A percentile compares a stretch with the other conserved stretches of the same genome.
Evolutionary conservation across 1,284 basidiomycete genomes (phyloP).

Genomic region (Leccinum subrobustum): DNA sequence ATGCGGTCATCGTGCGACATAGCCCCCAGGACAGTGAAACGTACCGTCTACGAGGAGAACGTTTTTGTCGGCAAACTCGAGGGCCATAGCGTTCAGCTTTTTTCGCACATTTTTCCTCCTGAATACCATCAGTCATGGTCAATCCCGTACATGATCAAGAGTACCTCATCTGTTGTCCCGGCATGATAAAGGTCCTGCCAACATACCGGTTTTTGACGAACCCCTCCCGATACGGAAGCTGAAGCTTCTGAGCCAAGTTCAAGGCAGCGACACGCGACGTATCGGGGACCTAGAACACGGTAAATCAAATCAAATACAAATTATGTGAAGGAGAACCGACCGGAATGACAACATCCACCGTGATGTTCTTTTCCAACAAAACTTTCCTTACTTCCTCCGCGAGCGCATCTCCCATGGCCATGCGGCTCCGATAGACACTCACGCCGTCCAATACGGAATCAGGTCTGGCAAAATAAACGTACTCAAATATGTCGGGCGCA

Average conservation of each 20-base stretch:
- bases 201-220: constrained; percentile 99
- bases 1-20: background rate
- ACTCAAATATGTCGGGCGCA: constrained; percentile 99
- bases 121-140: constrained; percentile 11
- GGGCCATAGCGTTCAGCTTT: constrained; percentile 99
- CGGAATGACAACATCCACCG: constrained; percentile 95
- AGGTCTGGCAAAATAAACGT: constrained; percentile 97
- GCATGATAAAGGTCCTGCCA: constrained; percentile 99
- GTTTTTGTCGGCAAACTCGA: constrained; percentile 92
- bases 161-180: constrained; percentile 89
- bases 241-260: constrained; percentile 90
- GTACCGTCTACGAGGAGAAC: constrained; percentile 94
- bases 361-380: constrained; percentile 65
- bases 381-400: constrained; percentile 85
- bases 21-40: constrained; percentile 18
- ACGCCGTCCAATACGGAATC: constrained; percentile 98
- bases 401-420: constrained; percentile 99
- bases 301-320: constrained; percentile 1
- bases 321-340: constrained; percentile 43
- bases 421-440: constrained; percentile 95
- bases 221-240: constrained; percentile 94
- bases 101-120: constrained; percentile 94
- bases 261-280: constrained; percentile 95
- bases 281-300: constrained; percentile 74
- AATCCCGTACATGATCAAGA: background rate